Evolutionary conservation across 495 filamentous ascomycete genomes (phyloP).

Genomic region (Usnea hakonensis): DNA sequence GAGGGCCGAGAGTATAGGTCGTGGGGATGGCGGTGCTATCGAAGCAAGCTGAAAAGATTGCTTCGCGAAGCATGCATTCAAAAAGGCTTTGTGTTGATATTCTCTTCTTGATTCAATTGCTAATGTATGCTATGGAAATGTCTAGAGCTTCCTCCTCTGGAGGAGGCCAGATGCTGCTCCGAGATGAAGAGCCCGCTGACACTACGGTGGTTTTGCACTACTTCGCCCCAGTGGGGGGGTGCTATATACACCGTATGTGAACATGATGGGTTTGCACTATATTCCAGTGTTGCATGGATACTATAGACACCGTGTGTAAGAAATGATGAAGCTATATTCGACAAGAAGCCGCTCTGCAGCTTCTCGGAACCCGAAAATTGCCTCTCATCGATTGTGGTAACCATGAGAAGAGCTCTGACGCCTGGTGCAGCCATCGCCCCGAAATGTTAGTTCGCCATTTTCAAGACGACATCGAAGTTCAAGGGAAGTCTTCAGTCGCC

Average conservation of each 20-base stretch:
- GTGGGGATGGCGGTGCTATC: too few species aligned
- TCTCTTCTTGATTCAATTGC: background rate
- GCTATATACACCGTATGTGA: background rate
- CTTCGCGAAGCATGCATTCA: background rate
- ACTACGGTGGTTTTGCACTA: background rate
- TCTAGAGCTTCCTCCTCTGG: background rate
- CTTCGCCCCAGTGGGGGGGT: background rate
- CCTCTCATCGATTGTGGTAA: background rate
- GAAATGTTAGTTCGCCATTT: background rate
- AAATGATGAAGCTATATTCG: background rate
- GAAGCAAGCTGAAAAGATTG: background rate
- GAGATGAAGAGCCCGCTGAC: background rate
- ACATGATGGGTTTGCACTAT: background rate
- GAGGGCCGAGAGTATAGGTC: too few species aligned
- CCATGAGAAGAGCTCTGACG: background rate
- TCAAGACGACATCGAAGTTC: background rate
- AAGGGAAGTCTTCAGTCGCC: background rate
- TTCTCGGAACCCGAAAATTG: background rate
- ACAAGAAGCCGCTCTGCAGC: slow-evolving; percentile 7
- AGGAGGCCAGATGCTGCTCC: background rate
- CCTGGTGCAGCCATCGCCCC: background rate
- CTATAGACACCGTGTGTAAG: background rate
- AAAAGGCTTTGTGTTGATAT: background rate
- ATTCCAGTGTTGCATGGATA: background rate
- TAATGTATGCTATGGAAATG: slow-evolving; percentile 2